Evolutionary conservation across 352 stramenopile species (phyloP), one percentile per base, ranked within the genome.

Genomic region (Pythium sukuiense): DNA sequence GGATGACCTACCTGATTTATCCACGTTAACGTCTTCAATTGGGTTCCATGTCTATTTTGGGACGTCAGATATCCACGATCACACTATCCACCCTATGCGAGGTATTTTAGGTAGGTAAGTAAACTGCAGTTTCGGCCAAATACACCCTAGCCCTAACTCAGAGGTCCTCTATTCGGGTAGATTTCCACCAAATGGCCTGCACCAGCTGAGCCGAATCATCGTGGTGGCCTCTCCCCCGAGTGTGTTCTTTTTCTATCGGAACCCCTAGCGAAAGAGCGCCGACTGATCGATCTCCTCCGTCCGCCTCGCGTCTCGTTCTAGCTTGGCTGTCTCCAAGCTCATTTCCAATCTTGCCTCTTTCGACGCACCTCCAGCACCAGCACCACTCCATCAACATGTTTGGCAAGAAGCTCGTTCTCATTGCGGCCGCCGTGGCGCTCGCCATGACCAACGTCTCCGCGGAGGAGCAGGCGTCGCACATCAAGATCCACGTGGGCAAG

Each of bases 371-470:
- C 26, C 57, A 16, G 18, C 57, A 11, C 30, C 57, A n/a, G n/a
- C n/a, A 9, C 20, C 48, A 32, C 16, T 26, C 20, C n/a, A n/a
- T 56, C 58, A 12, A 57, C 12, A 72, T 72, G 65, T 69, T 73
- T 41, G 52, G 43, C 55, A 73, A 73, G 66, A 73, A 73, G 66
- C 61, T 73, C 61, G 33, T 73, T 3, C 45, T 73, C 18, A 65
- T 73, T 43, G 66, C 66, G 7, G 60, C 66, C 54, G 58, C 60
- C 18, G 66, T 68, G 33, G 66, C 66, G 30, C 56, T 70, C 49
- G 49, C 57, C n/a, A 26, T 66, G 32, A 49, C 27, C n/a, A 37
- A 27, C 29, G 53, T 46, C 39, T 32, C 57, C 24, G 57, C 50
- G 4, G 27, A 55, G 14, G 18, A 50, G n/a, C 3, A 59, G 32